Evolutionary conservation across 202 grass and related monocot species (phyloP).

Genomic region (Miscanthus sacchariflorus): DNA sequence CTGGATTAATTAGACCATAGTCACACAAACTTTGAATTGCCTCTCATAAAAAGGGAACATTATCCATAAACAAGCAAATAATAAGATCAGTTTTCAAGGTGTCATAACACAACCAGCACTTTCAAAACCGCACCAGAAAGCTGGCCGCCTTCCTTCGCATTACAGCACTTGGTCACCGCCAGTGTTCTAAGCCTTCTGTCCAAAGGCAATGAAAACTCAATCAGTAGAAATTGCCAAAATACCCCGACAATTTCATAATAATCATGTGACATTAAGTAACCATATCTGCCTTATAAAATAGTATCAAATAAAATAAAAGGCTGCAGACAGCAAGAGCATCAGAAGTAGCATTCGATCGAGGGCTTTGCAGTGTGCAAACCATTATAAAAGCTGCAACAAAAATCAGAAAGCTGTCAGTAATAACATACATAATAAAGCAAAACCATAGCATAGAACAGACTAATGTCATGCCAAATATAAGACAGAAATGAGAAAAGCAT

Average conservation of each 20-base stretch:
- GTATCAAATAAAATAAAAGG: slow-evolving; percentile 31
- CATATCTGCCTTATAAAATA: slow-evolving; percentile 33
- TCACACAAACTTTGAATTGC: slow-evolving; percentile 40
- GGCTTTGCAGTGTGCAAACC: neutral
- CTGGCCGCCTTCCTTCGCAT: slow-evolving; percentile 31
- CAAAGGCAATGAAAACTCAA: slow-evolving; percentile 49
- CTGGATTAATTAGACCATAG: slow-evolving; percentile 36
- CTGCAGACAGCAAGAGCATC: neutral
- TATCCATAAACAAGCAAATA: slow-evolving; percentile 41
- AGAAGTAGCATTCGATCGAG: slow-evolving; percentile 19
- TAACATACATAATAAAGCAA: slow-evolving; percentile 11
- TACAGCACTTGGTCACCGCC: slow-evolving; percentile 8
- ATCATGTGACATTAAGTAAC: slow-evolving; percentile 38
- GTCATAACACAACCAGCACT: slow-evolving; percentile 43
- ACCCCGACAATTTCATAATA: slow-evolving; percentile 29
- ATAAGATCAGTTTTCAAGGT: slow-evolving; percentile 33
- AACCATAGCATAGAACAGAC: slow-evolving; percentile 16
- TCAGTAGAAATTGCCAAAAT: slow-evolving; percentile 51
- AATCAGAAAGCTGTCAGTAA: slow-evolving; percentile 42
- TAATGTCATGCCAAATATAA: slow-evolving; percentile 5
- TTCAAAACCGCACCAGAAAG: slow-evolving; percentile 48
- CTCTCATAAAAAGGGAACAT: neutral
- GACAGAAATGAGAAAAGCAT: slow-evolving; percentile 30
- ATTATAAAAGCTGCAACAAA: slow-evolving; percentile 47
- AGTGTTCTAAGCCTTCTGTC: slow-evolving; percentile 50